Base-by-base conservation (phyloP, 148 eudicot genomes). In the Silene conica region DNA sequence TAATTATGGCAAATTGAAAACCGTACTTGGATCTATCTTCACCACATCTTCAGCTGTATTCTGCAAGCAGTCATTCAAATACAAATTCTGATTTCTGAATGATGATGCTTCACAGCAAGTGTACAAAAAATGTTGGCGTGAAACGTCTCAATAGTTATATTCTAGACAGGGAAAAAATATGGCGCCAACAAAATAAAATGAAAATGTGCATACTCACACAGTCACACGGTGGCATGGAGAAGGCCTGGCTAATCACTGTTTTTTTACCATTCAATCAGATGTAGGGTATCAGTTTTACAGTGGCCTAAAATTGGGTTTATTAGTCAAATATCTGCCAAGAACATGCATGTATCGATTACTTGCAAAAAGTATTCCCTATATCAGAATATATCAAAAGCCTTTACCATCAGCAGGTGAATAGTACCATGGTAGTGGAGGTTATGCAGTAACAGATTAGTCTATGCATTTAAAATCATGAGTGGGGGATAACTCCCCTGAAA, bases 21-120 rank as follows among this genome's bases (percentile, higher is more conserved):
- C 88, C 86, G 81, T 83, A 26, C 41, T 43, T 21, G 75, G 18
- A 34, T 72, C 62, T 23, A 26, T 62, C 76, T 81, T 77, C 70
- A 20, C 48, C 31, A 45, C 26, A 59, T 50, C 72, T 74, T 77
- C 77, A 13, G 82, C 69, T 31, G 69, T 22, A 71, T 61, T 81
- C 86, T 85, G 88, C 77, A 81, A 83, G 55, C 61, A 46, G 75
- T 5, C 45, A 1, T 61, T 61, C 43, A 31, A 13, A 65, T 64
- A 34, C 54, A 59, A 73, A 41, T 13, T 25, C 5, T 1, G 59
- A 69, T 23, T 38, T 38, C 43, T 6, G 3, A 38, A 38, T 23
- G 72, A 16, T 18, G 16, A 52, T 52, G 19, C 14, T 45, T 20
- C 21, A 26, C 45, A 14, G 7, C 15, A 41, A 19, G 28, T 67